Base-by-base conservation (phyloP, 768 basidiomycete species). In the Calocera viscosa region DNA sequence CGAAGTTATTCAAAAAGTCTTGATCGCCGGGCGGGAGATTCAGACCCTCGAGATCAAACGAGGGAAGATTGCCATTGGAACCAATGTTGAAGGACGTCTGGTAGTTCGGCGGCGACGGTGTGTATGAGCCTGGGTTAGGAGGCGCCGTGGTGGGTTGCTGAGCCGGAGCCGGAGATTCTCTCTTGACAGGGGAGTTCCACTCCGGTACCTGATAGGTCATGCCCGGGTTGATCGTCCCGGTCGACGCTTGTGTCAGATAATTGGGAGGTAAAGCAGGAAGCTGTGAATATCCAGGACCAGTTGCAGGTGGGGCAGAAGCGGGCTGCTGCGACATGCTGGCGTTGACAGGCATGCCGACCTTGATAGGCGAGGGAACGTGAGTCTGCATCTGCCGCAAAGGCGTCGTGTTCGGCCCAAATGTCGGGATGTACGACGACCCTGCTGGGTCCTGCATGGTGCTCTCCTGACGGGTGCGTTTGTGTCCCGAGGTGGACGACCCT, bases 1-100 rank as follows among this genome's bases (percentile, higher is more conserved):
- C 53, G 30, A 60, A 60, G 22, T 60, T 60, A 26, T 60, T 60
- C 26, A 60, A 32, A 19, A 60, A 60, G 53, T 60, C 53, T 26
- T 26, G 26, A 19, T 60, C 53, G 30, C 53, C 53, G 14, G 53
- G 53, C 11, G 53, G 53, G 14, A 60, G 53, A 32, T 60, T 60
- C 14, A 60, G 30, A 32, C 53, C 53, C 19, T 60, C 53, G 19
- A 60, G 53, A 32, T 60, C 53, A 19, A 60, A 60, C 53, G 53
- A 26, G 2, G 53, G 53, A 11, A 60, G 14, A 22, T 32, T 60
- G 7, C 53, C 53, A 19, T 60, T 60, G 2, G 53, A 12, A 28
- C 53, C 53, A 10, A 60, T 26, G 53, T 60, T 60, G 53, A 60
- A 60, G 14, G 49, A 14, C 8, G 49, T 49, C 53, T 60, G 53